Evolutionary conservation across 164 flowering plant genomes (phyloP).

Genomic region (Cinnamomum micranthum): DNA sequence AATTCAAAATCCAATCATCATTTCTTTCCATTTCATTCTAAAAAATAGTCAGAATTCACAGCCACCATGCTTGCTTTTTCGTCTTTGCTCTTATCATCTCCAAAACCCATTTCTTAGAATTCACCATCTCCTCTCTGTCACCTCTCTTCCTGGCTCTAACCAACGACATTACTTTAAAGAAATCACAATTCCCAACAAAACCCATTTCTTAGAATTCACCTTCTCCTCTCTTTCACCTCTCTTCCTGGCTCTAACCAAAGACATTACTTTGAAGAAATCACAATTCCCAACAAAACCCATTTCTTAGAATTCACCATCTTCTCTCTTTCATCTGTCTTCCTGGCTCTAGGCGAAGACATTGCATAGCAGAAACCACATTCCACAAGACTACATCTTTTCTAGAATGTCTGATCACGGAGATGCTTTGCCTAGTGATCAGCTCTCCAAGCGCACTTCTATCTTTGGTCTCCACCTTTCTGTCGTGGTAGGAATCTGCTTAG

Average conservation of each 20-base stretch:
- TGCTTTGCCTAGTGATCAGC: conserved; percentile 49
- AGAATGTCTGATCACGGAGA: conserved; percentile 36
- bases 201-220: not conserved
- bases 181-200: not conserved
- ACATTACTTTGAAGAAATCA: not conserved
- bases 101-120: not conserved
- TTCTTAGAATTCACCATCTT: not conserved
- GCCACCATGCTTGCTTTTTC: not conserved
- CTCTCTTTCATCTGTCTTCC: not conserved
- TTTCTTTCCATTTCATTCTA: not conserved
- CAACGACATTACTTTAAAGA: not conserved
- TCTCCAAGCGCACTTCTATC: conserved; percentile 61
- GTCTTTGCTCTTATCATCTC: not conserved
- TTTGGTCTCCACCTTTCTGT: conserved; percentile 72
- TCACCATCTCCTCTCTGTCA: not conserved
- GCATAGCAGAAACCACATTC: not conserved
- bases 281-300: not conserved
- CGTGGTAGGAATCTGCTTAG: conserved; percentile 63
- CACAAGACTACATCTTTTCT: not conserved
- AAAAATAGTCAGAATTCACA: not conserved
- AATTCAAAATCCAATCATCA: not conserved
- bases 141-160: not conserved
- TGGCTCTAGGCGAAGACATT: too few relatives aligned
- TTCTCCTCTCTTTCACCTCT: not conserved
- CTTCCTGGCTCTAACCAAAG: too few relatives aligned